Evolutionary conservation across 1,284 basidiomycete species (phyloP), one percentile per base, ranked within the genome.

Genomic region (Naganishia sp.): DNA sequence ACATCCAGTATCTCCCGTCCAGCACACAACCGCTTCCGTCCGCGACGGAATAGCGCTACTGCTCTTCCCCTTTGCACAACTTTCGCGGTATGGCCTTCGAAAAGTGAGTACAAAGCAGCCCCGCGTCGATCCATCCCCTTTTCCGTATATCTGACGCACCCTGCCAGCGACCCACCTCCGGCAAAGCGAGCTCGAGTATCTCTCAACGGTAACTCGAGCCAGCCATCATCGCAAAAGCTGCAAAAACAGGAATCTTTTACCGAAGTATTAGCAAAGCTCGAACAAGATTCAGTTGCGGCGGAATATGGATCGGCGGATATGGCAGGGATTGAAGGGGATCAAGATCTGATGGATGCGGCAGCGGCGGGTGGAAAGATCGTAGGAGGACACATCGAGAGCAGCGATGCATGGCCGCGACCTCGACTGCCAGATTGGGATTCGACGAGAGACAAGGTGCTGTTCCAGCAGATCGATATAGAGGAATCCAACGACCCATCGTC

Each of bases 391-490:
- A 80, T 80, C 15, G 78, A 80, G 68, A 77, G 75, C 0, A 75
- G 88, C 16, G 84, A 89, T 73, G 80, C 82, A 28, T 97, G 94
- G 94, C 81, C 86, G 2, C 84, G 94, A 65, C 92, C 92, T 0
- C 69, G 75, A 5, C 79, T 90, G 6, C 80, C 82, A 1, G 74
- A 75, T 16, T 76, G 94, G 18, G 80, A 91, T 71, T 81, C 83
- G 45, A 83, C 84, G 67, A 83, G 72, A 50, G 88, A 94, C 72
- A 79, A 84, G 2, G 87, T 95, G 75, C 76, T 89, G 18, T 96
- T 97, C 73, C 94, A 97, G 76, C 94, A 97, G 77, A 94, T 94
- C 66, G 94, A 97, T 70, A 84, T 97, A 11, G 90, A 94, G 70
- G 87, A 90, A 68, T 82, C 86, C 2, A 83, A 83, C 3, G 87